Conservation (phyloP, 2,329 filamentous ascomycete genomes). For the Curvularia lunata region DNA sequence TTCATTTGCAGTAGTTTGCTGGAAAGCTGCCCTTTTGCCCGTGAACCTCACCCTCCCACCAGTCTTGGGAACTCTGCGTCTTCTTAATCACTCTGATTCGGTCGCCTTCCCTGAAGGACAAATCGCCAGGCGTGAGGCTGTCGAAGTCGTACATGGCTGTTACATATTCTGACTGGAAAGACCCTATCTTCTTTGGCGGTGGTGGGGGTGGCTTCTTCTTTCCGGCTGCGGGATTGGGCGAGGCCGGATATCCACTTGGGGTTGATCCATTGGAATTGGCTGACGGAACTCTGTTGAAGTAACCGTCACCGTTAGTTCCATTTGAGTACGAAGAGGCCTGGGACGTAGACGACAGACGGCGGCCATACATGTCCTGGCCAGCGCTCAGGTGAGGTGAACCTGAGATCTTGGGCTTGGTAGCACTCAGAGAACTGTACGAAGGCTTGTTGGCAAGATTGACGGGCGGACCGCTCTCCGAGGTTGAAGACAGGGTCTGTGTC, state of each 20-base stretch:
- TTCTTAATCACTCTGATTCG: constrained; percentile 78
- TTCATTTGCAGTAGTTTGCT: constrained; percentile 75
- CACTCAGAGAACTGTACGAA: constrained; percentile 42
- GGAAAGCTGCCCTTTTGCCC: constrained; percentile 76
- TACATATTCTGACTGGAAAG: constrained; percentile 63
- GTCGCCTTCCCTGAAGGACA: constrained; percentile 78
- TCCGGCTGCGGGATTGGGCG: constrained; percentile 53
- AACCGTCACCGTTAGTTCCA: constrained; percentile 40
- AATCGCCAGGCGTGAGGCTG: constrained; percentile 71
- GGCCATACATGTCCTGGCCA: constrained; percentile 37
- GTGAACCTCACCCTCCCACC: constrained; percentile 81
- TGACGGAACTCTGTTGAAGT: constrained; percentile 53
- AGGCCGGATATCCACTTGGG: constrained; percentile 35
- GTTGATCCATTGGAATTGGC: constrained; percentile 42
- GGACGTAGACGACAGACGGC: constrained; percentile 42
- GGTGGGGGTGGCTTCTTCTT: constrained; percentile 81
- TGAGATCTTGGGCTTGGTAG: constrained; percentile 43
- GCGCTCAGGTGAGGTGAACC: constrained; percentile 46
- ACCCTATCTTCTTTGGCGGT: constrained; percentile 64
- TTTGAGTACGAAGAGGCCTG: constrained; percentile 41
- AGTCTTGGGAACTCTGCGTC: constrained; percentile 80
- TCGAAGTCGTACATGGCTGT: constrained; percentile 78
- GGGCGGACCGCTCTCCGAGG: constrained; percentile 38
- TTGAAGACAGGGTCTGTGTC: constrained; percentile 32
- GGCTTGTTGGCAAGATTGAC: constrained; percentile 45